Base-by-base conservation (phyloP, 352 stramenopile species). In the Ophiocytium majus region DNA sequence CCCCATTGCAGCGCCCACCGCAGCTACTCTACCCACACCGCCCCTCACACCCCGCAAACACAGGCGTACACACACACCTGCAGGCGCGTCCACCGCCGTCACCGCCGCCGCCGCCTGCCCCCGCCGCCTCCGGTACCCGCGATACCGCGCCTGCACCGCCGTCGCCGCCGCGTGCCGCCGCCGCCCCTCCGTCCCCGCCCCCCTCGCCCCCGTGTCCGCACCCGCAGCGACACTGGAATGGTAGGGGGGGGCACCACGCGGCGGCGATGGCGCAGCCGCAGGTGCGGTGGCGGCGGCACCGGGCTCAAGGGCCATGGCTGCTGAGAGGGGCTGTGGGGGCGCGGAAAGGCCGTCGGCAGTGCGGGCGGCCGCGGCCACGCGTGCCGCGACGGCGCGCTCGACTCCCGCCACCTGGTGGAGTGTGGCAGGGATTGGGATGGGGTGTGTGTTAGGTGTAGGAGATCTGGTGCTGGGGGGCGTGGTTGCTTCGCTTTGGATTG, bases 91-190 rank as follows among this genome's bases (percentile, higher is more conserved):
- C n/a, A n/a, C n/a, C n/a, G n/a, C n/a, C n/a, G n/a, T n/a, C n/a
- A n/a, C n/a, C n/a, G n/a, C n/a, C n/a, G n/a, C n/a, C n/a, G n/a
- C n/a, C n/a, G n/a, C 75, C 23, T 35, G 36, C 28, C 33, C 23
- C 63, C 36, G 82, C 37, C 84, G 63, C 0, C 36, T 23, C 9
- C 85, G 80, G n/a, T 86, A 86, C 5, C 85, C 81, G 19, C 81
- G 37, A 36, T 81, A 89, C 10, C 57, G 74, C 23, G 85, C 85
- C 31, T 86, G 85, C 36, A 86, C 34, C 35, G 85, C 36, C 36
- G 78, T 57, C 28, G 85, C 85, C 10, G 85, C 85, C 37, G 37
- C 76, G 23, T 83, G 49, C 10, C 34, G 81, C 57, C 50, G 75
- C 0, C 81, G 50, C 34, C 35, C 33, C 31, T 23, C 50, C 28